These are phyloP conservation scores for Xerocomellus amylosporus DNA, from an alignment of 768 basidiomycete species.

Conservation along the genomic window DNA sequence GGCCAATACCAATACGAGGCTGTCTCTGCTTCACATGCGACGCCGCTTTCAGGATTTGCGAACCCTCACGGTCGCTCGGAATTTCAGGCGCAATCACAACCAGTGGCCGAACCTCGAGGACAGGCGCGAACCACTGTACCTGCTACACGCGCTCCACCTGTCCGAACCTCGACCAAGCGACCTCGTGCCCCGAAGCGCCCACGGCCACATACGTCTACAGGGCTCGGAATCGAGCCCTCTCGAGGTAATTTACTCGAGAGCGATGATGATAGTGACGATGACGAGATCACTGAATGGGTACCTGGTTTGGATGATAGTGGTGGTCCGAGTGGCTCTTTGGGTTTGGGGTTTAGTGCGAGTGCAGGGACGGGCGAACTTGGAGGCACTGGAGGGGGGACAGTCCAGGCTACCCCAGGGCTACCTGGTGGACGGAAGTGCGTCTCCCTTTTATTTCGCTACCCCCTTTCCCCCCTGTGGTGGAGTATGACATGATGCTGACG, in stretches of 20 bases:
- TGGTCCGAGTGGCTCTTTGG: background rate
- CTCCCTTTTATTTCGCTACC: background rate
- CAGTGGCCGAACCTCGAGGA: background rate
- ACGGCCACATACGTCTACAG: slow-evolving; percentile 4
- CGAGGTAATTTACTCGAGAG: slow-evolving; percentile 16
- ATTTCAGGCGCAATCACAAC: background rate
- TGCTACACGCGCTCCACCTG: background rate
- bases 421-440: slow-evolving; percentile 30
- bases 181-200: slow-evolving; percentile 24
- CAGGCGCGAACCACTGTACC: background rate
- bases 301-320: slow-evolving; percentile 8
- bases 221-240: background rate
- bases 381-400: slow-evolving; percentile 8
- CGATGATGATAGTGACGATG: slow-evolving; percentile 32
- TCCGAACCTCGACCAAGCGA: slow-evolving; percentile 19
- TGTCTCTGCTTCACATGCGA: background rate
- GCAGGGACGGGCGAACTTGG: background rate
- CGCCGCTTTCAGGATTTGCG: background rate
- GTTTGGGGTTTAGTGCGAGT: background rate
- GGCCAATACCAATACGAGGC: slow-evolving; percentile 9
- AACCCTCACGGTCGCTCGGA: background rate
- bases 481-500: slow-evolving; percentile 13
- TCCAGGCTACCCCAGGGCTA: slow-evolving; percentile 5
- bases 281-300: slow-evolving; percentile 25
- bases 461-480: background rate